Conservation (phyloP, 2,329 filamentous ascomycete genomes). For the Ceratocystiopsis brevicomis region DNA sequence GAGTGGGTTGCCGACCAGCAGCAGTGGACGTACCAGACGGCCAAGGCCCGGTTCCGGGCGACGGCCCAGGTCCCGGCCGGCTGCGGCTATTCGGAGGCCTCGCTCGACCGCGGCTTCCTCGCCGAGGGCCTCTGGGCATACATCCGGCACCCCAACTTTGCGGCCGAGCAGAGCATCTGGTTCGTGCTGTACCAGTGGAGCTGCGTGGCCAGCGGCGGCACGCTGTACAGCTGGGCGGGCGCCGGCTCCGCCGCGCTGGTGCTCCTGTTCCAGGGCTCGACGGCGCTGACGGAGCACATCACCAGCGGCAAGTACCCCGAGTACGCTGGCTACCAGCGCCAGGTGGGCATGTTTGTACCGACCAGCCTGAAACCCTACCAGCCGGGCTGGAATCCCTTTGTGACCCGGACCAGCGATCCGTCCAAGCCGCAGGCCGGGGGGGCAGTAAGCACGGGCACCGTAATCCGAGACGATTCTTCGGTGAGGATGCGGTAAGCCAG, state of each 20-base stretch:
- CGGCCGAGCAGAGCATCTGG: conserved; percentile 84
- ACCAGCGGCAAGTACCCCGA: conserved; percentile 71
- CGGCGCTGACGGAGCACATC: conserved; percentile 69
- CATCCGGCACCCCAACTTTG: conserved; percentile 87
- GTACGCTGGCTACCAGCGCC: conserved; percentile 65
- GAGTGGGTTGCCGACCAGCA: conserved; percentile 82
- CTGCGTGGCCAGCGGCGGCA: conserved; percentile 47
- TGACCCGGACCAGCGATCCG: conserved; percentile 29
- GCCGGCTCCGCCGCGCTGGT: conserved; percentile 52
- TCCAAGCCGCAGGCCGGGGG: conserved; percentile 22
- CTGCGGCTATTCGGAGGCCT: conserved; percentile 41
- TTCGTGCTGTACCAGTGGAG: conserved; percentile 74
- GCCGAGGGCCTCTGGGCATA: conserved; percentile 71
- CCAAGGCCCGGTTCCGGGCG: conserved; percentile 57
- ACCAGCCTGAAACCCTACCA: conserved; percentile 10
- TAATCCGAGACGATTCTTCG: background rate
- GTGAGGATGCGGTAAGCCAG: too few relatives aligned
- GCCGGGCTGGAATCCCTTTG: conserved; percentile 11
- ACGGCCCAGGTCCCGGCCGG: conserved; percentile 49
- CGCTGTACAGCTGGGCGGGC: conserved; percentile 60
- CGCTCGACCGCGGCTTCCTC: conserved; percentile 79
- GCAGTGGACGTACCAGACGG: conserved; percentile 76
- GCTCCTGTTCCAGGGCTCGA: conserved; percentile 74
- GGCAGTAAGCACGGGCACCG: conserved; percentile 1
- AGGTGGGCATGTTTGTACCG: conserved; percentile 72